Evolutionary conservation across 2,329 filamentous ascomycete genomes (phyloP).

Genomic region (Colletotrichum siamense): DNA sequence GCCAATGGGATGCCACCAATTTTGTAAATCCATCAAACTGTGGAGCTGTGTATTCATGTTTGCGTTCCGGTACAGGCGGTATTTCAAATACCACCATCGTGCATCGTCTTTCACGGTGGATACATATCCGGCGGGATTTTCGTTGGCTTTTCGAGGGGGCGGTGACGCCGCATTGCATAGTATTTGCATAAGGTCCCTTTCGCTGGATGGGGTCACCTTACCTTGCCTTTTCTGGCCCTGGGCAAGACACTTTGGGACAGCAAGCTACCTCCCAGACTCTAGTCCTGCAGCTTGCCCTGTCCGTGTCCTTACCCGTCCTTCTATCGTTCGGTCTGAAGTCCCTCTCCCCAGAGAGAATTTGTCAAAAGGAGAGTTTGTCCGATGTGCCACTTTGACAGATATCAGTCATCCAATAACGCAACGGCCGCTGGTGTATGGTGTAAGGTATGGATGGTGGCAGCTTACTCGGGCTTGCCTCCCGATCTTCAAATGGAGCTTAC

Average conservation of each 20-base stretch:
- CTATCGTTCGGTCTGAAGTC: neutral
- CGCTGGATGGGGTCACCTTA: neutral
- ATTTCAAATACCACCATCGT: conserved; percentile 10
- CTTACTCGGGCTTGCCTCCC: neutral
- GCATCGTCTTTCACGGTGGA: neutral
- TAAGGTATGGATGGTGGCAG: neutral
- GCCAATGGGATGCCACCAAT: neutral
- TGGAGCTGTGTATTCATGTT: neutral
- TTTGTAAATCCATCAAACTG: neutral
- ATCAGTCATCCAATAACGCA: neutral
- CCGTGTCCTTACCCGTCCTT: neutral
- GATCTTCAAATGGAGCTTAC: neutral
- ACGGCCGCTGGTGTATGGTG: neutral
- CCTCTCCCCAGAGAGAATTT: neutral
- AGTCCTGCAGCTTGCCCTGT: neutral
- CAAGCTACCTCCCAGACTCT: neutral
- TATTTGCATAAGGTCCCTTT: conserved; percentile 1
- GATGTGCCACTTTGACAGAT: neutral
- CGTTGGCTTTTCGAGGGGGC: neutral
- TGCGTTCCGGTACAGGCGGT: neutral
- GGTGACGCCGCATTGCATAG: conserved; percentile 2
- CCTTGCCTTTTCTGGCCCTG: neutral
- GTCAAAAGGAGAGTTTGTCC: neutral
- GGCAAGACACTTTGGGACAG: neutral
- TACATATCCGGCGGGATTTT: neutral